Evolutionary conservation across 2,329 filamentous ascomycete species (phyloP).

Genomic region (Ophiocordyceps camponoti-rufipedis): DNA sequence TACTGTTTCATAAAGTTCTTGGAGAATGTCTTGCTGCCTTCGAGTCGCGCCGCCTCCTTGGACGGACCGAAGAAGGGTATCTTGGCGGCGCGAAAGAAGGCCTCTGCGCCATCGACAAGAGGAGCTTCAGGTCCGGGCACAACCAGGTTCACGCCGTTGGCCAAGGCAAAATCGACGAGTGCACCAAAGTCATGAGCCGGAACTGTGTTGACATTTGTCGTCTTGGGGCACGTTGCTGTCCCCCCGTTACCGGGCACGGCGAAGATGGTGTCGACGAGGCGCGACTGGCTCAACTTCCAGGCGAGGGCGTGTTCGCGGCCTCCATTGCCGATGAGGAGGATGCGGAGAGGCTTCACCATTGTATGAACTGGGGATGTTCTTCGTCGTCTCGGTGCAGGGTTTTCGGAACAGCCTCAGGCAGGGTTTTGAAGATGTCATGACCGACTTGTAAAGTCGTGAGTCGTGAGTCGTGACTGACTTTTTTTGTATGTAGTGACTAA

Average conservation of each 20-base stretch:
- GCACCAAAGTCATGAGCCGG: slow-evolving; percentile 59
- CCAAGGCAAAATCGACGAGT: slow-evolving; percentile 57
- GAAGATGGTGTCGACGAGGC: slow-evolving; percentile 57
- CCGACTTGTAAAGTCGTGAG: too few relatives aligned
- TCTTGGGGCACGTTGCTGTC: slow-evolving; percentile 52
- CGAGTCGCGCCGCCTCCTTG: slow-evolving; percentile 69
- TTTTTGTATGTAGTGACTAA: too few relatives aligned
- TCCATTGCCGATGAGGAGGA: slow-evolving; percentile 84
- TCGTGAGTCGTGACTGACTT: too few relatives aligned
- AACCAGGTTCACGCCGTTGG: slow-evolving; percentile 60
- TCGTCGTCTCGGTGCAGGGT: too few relatives aligned
- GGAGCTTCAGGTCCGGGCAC: slow-evolving; percentile 85
- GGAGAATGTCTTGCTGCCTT: slow-evolving; percentile 91
- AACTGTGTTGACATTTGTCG: slow-evolving; percentile 51
- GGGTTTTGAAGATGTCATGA: too few relatives aligned
- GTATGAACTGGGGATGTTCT: too few relatives aligned
- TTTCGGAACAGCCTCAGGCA: too few relatives aligned
- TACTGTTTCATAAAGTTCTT: slow-evolving; percentile 96
- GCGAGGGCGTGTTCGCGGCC: slow-evolving; percentile 88
- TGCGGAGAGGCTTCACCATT: slow-evolving; percentile 29
- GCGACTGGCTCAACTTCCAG: slow-evolving; percentile 81
- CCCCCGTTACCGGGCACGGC: slow-evolving; percentile 72
- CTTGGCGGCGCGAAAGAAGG: slow-evolving; percentile 55
- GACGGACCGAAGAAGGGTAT: slow-evolving; percentile 78
- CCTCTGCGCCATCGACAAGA: slow-evolving; percentile 79